Evolutionary conservation across 2,329 filamentous ascomycete genomes (phyloP).

Genomic region (Penicillium sp.): DNA sequence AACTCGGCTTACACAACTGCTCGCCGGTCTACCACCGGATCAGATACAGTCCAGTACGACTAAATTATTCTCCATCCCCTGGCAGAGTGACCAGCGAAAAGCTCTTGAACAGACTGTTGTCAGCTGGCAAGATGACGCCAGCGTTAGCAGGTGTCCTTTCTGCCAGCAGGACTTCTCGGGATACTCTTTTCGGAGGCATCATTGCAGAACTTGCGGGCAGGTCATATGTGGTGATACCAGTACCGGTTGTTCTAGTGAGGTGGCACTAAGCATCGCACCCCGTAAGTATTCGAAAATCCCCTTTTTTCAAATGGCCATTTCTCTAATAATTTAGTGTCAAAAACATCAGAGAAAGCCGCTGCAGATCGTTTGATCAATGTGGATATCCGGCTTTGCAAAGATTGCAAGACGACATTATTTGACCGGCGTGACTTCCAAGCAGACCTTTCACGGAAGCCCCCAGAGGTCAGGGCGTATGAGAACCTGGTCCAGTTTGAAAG

Average conservation of each 20-base stretch:
- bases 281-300: constrained; percentile 47
- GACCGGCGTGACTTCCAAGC: constrained; percentile 75
- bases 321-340: constrained; percentile 34
- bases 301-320: neutral
- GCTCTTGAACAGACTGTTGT: constrained; percentile 87
- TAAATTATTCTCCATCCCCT: constrained; percentile 55
- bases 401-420: constrained; percentile 74
- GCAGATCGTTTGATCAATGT: constrained; percentile 62
- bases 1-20: constrained; percentile 81
- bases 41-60: constrained; percentile 54
- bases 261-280: constrained; percentile 74
- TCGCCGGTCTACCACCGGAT: constrained; percentile 74
- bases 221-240: constrained; percentile 88
- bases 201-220: constrained; percentile 89
- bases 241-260: constrained; percentile 81
- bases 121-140: constrained; percentile 89
- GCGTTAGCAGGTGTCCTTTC: constrained; percentile 80
- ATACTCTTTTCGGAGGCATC: constrained; percentile 90
- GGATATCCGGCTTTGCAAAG: constrained; percentile 88
- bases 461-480: constrained; percentile 77
- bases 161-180: constrained; percentile 94
- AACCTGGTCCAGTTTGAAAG: constrained; percentile 85
- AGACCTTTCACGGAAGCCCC: constrained; percentile 66
- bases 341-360: constrained; percentile 45
- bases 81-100: constrained; percentile 75